phyloP scores from a whole-genome alignment of 768 basidiomycete genomes.

The Lentinula sp. region DNA sequence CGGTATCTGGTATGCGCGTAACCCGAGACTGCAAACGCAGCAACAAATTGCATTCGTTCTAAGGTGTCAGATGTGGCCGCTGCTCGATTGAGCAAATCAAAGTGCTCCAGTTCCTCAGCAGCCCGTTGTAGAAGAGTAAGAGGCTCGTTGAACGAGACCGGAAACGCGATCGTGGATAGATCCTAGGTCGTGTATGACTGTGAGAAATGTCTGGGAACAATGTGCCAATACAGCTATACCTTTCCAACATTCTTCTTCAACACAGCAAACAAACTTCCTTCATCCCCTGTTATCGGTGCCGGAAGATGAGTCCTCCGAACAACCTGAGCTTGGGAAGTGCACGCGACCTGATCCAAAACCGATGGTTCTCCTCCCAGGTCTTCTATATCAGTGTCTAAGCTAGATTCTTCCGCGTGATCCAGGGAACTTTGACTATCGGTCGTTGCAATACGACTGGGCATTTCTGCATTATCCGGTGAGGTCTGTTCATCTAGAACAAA shows the following conservation, averaged over 20 bases:
- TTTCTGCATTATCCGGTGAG: slow-evolving; percentile 32
- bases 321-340: slow-evolving; percentile 21
- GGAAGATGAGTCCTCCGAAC: slow-evolving; percentile 54
- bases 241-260: slow-evolving; percentile 88
- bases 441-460: slow-evolving; percentile 30
- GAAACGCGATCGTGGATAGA: slow-evolving; percentile 74
- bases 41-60: slow-evolving; percentile 68
- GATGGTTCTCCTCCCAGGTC: slow-evolving; percentile 22
- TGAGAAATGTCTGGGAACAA: neutral
- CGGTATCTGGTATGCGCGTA: slow-evolving; percentile 80
- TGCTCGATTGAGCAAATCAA: slow-evolving; percentile 62
- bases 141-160: slow-evolving; percentile 90
- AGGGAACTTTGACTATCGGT: slow-evolving; percentile 34
- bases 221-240: slow-evolving; percentile 28
- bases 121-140: slow-evolving; percentile 74
- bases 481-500: slow-evolving; percentile 51
- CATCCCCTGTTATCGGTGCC: slow-evolving; percentile 56
- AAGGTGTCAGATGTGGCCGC: slow-evolving; percentile 50
- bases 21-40: slow-evolving; percentile 80
- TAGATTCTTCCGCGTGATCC: slow-evolving; percentile 37
- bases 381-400: slow-evolving; percentile 49
- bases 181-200: slow-evolving; percentile 40
- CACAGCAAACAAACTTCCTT: slow-evolving; percentile 77
- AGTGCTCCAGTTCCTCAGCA: slow-evolving; percentile 83
- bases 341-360: neutral